Percentiles rank a stretch among this genome's conserved stretches.
These are phyloP conservation scores for Wickerhamiella dianesei DNA, from an alignment of 805 yeast genomes.

Conservation along the genomic window DNA sequence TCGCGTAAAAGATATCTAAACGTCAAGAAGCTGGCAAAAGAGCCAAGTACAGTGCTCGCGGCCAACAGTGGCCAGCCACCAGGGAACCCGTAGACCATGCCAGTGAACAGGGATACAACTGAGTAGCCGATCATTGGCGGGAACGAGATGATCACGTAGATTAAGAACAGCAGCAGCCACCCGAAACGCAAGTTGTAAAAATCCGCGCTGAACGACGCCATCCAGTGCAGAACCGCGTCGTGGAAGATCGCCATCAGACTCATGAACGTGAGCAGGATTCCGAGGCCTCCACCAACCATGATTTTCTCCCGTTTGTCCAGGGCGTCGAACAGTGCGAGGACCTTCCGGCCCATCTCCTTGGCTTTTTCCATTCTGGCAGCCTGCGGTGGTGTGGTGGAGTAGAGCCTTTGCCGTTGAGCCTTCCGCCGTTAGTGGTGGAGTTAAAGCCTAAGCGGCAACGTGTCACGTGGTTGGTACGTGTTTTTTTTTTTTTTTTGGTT, in stretches of 20 bases:
- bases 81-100: conserved; percentile 71
- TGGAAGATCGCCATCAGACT: conserved; percentile 25
- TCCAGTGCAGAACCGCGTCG: conserved; percentile 21
- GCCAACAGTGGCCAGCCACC: conserved; percentile 71
- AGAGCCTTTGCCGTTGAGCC: no score
- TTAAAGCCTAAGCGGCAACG: background rate
- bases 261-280: conserved; percentile 14
- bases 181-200: conserved; percentile 25
- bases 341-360: conserved; percentile 2
- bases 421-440: background rate
- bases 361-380: background rate
- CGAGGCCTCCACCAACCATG: conserved; percentile 15
- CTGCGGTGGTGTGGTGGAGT: background rate
- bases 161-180: conserved; percentile 31
- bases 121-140: conserved; percentile 87
- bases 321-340: conserved; percentile 11
- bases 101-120: conserved; percentile 49
- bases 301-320: conserved; percentile 15
- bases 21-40: conserved; percentile 55
- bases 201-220: conserved; percentile 22
- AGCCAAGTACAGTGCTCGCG: conserved; percentile 55
- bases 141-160: conserved; percentile 59
- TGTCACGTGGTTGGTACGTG: background rate
- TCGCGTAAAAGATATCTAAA: conserved; percentile 47
- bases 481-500: background rate